phyloP scores from a whole-genome alignment of 257 asterid species.

The Ocimum tenuiflorum region DNA sequence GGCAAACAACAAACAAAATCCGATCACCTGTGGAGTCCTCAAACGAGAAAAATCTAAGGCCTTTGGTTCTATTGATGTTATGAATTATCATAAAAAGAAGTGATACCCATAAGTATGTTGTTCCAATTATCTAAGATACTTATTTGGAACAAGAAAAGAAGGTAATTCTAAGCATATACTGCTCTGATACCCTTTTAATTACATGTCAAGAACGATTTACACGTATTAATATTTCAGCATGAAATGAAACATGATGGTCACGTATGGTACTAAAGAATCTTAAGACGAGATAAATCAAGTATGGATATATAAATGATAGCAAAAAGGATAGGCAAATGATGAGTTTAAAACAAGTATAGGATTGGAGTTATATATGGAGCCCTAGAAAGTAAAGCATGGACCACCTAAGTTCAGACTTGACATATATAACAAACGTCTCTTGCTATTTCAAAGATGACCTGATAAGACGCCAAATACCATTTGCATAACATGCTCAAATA shows the following conservation, averaged over 20 bases:
- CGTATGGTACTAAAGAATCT: background rate
- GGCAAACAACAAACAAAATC: background rate
- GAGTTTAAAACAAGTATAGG: background rate
- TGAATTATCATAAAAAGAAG: background rate
- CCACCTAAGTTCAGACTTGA: background rate
- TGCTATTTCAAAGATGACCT: background rate
- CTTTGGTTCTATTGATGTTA: background rate
- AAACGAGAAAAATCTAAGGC: background rate
- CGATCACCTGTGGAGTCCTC: background rate
- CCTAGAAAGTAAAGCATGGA: background rate
- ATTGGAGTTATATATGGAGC: background rate
- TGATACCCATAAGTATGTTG: background rate
- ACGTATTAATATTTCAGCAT: conserved; percentile 1
- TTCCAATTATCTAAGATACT: background rate
- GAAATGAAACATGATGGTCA: background rate
- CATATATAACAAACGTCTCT: background rate
- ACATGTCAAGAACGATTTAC: background rate
- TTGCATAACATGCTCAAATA: conserved; percentile 1
- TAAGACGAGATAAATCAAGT: background rate
- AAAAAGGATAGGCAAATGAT: background rate
- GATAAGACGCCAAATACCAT: conserved; percentile 9
- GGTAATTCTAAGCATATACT: background rate
- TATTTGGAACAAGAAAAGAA: background rate
- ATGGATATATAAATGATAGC: background rate
- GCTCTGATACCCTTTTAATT: background rate